Conservation (phyloP, 441 rosid genomes). For the Flueggea neowawraea region DNA sequence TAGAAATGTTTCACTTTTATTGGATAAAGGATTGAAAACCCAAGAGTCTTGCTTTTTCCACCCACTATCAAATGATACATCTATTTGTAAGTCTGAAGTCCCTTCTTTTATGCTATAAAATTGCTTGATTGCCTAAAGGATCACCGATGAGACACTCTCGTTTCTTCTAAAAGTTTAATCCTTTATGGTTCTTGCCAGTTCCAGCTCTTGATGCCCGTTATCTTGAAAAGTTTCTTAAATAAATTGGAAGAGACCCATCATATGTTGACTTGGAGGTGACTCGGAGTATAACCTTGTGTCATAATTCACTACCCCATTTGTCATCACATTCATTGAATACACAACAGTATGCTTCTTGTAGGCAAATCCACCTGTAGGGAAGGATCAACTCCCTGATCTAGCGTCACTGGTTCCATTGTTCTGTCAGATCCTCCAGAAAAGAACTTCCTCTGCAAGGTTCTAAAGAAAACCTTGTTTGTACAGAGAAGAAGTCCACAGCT, state of each 20-base stretch:
- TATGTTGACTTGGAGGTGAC: conserved; percentile 78
- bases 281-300: conserved; percentile 10
- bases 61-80: conserved; percentile 75
- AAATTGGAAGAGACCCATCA: conserved; percentile 57
- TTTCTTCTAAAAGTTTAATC: neutral
- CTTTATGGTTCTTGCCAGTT: conserved; percentile 6
- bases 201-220: conserved; percentile 55
- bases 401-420: conserved; percentile 48
- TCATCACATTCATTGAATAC: conserved; percentile 6
- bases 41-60: conserved; percentile 77
- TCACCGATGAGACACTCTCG: too few species aligned
- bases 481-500: conserved; percentile 33
- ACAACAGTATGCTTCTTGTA: conserved; percentile 21
- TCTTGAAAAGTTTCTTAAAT: conserved; percentile 75
- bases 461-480: conserved; percentile 20
- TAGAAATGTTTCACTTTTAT: conserved; percentile 71
- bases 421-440: conserved; percentile 44
- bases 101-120: neutral
- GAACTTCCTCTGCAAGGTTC: conserved; percentile 27
- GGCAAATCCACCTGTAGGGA: conserved; percentile 80
- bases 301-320: conserved; percentile 11
- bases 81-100: conserved; percentile 58
- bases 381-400: conserved; percentile 93
- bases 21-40: conserved; percentile 68
- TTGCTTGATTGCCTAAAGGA: too few species aligned